Percentiles rank a stretch among this genome's conserved stretches.
phyloP scores from a whole-genome alignment of 805 yeast species.

The Phaffomyces thermotolerans region DNA sequence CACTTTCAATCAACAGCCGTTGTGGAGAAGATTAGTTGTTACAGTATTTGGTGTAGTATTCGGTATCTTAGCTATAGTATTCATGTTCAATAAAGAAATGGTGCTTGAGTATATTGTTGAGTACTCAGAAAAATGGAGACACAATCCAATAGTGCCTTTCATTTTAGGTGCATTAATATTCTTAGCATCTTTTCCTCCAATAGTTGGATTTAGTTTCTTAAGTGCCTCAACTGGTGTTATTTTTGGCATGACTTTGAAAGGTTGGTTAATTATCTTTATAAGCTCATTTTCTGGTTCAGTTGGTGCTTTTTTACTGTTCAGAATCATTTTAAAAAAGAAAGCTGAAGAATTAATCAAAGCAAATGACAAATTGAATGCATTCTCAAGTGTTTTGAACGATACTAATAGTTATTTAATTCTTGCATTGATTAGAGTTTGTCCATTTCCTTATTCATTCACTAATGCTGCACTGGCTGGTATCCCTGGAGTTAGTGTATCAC shows the following conservation, averaged over 20 bases:
- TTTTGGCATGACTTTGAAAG: constrained; percentile 66
- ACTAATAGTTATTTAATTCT: constrained; percentile 60
- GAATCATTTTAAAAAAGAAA: constrained; percentile 46
- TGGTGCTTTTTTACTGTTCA: constrained; percentile 61
- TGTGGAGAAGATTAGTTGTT: constrained; percentile 10
- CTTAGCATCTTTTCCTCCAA: constrained; percentile 81
- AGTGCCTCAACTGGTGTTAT: constrained; percentile 69
- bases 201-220: constrained; percentile 72
- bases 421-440: constrained; percentile 74
- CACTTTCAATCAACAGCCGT: constrained; percentile 12
- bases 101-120: constrained; percentile 15
- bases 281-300: constrained; percentile 72
- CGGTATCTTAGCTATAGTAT: constrained; percentile 3
- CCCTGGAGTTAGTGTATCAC: constrained; percentile 58
- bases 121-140: constrained; percentile 21
- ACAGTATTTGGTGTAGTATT: neutral
- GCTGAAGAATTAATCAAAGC: constrained; percentile 55
- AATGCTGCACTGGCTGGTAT: constrained; percentile 90
- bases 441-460: constrained; percentile 86
- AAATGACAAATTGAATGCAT: constrained; percentile 63
- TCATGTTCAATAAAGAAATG: constrained; percentile 15
- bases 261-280: constrained; percentile 69
- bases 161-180: constrained; percentile 48
- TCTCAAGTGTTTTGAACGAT: constrained; percentile 67
- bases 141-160: constrained; percentile 29